Evolutionary conservation across 2,329 filamentous ascomycete genomes (phyloP).

Genomic region (Aurifilum marmelostoma): DNA sequence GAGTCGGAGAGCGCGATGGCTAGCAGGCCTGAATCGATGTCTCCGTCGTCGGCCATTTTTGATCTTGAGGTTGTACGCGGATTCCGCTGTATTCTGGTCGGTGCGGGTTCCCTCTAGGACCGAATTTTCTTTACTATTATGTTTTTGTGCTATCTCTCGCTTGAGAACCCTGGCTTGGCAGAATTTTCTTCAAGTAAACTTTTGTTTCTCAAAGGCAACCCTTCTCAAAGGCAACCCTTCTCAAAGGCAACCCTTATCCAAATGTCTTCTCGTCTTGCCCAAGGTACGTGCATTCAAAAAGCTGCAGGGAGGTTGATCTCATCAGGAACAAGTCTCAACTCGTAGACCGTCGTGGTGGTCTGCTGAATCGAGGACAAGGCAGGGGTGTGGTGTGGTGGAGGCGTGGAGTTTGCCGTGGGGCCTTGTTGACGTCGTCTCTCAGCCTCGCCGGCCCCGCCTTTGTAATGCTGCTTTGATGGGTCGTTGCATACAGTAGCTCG

Average conservation of each 20-base stretch:
- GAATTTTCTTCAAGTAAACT: too few relatives aligned
- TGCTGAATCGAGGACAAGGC: slow-evolving; percentile 1
- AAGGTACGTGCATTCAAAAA: neutral
- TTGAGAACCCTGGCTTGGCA: neutral
- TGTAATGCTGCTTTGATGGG: neutral
- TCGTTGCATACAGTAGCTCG: too few relatives aligned
- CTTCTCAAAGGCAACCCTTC: too few relatives aligned
- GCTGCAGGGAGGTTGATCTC: neutral
- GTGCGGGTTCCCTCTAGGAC: too few relatives aligned
- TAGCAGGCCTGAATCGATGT: slow-evolving; percentile 44
- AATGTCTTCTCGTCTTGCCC: neutral
- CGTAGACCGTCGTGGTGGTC: neutral
- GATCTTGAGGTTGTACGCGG: too few relatives aligned
- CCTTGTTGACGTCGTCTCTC: neutral
- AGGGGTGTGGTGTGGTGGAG: slow-evolving; percentile 7
- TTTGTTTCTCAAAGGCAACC: too few relatives aligned
- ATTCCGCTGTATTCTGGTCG: too few relatives aligned
- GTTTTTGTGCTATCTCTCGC: neutral
- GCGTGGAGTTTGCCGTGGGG: neutral
- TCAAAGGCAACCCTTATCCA: too few relatives aligned
- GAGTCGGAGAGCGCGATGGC: slow-evolving; percentile 47
- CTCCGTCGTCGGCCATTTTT: slow-evolving; percentile 42
- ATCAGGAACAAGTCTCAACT: neutral
- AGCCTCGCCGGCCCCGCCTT: neutral
- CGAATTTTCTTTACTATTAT: neutral